These are phyloP conservation scores for Moelleriella libera DNA, from an alignment of 2,329 filamentous ascomycete species.

Conservation along the genomic window DNA sequence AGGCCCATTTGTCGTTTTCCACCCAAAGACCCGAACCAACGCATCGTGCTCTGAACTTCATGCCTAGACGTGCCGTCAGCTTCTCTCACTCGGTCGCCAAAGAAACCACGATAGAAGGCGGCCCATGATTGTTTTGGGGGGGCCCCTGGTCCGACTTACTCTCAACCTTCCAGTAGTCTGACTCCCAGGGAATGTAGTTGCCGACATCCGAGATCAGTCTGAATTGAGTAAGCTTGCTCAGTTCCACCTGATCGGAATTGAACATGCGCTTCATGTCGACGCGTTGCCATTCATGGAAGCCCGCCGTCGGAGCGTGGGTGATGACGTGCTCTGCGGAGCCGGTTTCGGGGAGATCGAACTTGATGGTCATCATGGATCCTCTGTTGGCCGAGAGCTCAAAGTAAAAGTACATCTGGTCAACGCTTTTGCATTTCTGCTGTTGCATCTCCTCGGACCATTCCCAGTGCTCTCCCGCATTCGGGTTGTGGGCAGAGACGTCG, in stretches of 20 bases:
- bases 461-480: neutral
- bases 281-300: neutral
- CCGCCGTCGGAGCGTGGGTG: neutral
- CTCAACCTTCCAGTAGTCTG: neutral
- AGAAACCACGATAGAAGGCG: too few species aligned
- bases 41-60: neutral
- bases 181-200: neutral
- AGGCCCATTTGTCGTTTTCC: neutral
- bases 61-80: too few species aligned
- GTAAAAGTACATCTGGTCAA: neutral
- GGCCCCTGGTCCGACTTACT: neutral
- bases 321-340: neutral
- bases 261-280: neutral
- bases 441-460: neutral
- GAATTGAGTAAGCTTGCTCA: neutral
- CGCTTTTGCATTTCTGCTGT: neutral
- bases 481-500: too few species aligned
- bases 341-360: neutral
- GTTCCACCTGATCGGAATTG: neutral
- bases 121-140: too few species aligned
- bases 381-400: neutral
- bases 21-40: neutral
- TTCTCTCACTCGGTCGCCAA: too few species aligned
- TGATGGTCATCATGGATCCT: neutral
- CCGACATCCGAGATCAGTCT: neutral